Conservation (phyloP, 2,329 filamentous ascomycete species). For the Alternaria alternata region DNA sequence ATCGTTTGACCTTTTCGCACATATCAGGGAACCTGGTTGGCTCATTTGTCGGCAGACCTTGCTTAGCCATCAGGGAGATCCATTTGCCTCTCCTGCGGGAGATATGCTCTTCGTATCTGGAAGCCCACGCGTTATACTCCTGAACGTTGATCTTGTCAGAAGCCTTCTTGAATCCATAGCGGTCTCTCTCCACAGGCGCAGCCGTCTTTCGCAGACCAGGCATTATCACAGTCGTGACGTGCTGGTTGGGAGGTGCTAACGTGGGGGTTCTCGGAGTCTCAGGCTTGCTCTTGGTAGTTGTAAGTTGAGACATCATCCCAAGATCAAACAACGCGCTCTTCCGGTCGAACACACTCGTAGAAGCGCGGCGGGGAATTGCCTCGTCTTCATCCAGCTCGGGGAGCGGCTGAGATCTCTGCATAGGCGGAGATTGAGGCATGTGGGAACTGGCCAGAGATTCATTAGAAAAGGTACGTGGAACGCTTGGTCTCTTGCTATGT, state of each 20-base stretch:
- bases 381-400: slow-evolving; percentile 48
- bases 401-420: slow-evolving; percentile 36
- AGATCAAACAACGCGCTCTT: slow-evolving; percentile 41
- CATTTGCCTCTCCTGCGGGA: slow-evolving; percentile 82
- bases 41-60: slow-evolving; percentile 73
- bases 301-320: slow-evolving; percentile 26
- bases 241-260: slow-evolving; percentile 5
- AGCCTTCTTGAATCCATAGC: slow-evolving; percentile 91
- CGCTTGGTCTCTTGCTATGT: slow-evolving; percentile 34
- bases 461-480: slow-evolving; percentile 25
- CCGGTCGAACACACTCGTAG: slow-evolving; percentile 47
- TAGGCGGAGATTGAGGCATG: slow-evolving; percentile 30
- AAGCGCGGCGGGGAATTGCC: slow-evolving; percentile 45
- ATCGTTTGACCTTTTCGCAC: slow-evolving; percentile 85
- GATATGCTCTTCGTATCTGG: slow-evolving; percentile 76
- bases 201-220: slow-evolving; percentile 28
- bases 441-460: slow-evolving; percentile 19
- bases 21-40: slow-evolving; percentile 82
- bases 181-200: slow-evolving; percentile 66
- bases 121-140: slow-evolving; percentile 84
- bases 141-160: slow-evolving; percentile 79
- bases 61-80: slow-evolving; percentile 78
- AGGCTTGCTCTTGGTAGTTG: slow-evolving; percentile 21
- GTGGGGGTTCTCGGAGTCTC: neutral
- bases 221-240: slow-evolving; percentile 12